Evolutionary conservation across 2,329 filamentous ascomycete species (phyloP), one percentile per base, ranked within the genome.

Genomic region (Fusarium ambrosium): DNA sequence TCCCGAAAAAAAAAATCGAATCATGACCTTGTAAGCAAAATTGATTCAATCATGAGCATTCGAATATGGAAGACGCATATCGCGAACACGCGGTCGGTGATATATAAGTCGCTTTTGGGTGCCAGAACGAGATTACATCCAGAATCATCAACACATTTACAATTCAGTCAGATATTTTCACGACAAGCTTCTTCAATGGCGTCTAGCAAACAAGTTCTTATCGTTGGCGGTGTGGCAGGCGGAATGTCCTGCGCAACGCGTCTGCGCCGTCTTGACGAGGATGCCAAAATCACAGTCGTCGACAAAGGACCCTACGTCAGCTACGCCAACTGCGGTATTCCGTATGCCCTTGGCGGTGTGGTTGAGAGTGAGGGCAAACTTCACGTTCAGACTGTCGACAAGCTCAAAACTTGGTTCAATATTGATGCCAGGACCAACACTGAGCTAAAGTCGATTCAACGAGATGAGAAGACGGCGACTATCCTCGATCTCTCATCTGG

Each of bases 191-290:
- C 60, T 36, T 51, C 39, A 62, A 62, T 62, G 60, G n/a, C 43
- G 45, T n/a, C 13, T 16, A 45, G 29, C 41, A 67, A 67, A 22
- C 36, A 60, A 37, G 53, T 70, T 18, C 56, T 70, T 53, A 68
- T 70, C 39, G 64, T 68, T 18, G 68, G 64, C 7, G 68, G 64
- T 37, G 68, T 70, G 14, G 68, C 68, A 6, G 64, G 64, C 32
- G 68, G 68, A 53, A 70, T 70, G 68, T 70, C 68, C 18, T 55
- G 48, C n/a, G 68, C 64, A 36, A 64, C 68, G 5, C 68, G 60
- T 22, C 64, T 70, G n/a, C 68, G 68, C 13, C 64, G 68, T 3
- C 59, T 68, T 18, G 59, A 64, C 27, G 59, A 67, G 58, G 22
- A 55, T 5, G 36, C 65, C 8, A 59, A 51, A 13, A 70, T 68